Percentiles rank a stretch among this genome's conserved stretches.
Conservation (phyloP, 441 rosid species). For the Geranium incanum region DNA sequence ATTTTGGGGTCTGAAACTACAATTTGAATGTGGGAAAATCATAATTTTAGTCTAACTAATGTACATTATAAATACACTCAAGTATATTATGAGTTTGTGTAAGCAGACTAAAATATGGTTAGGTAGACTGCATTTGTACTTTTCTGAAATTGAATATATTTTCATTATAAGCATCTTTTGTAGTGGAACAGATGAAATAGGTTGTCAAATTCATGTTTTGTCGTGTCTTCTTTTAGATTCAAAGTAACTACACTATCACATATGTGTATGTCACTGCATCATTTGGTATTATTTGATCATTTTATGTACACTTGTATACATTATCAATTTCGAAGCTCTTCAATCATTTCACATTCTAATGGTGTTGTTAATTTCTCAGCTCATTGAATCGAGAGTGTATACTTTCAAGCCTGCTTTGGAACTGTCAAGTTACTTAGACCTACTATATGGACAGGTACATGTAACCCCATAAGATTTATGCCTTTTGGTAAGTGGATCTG, state of each 20-base stretch:
- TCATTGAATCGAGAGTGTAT: slow-evolving; percentile 65
- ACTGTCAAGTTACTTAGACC: slow-evolving; percentile 64
- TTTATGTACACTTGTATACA: not conserved
- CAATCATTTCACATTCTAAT: not conserved
- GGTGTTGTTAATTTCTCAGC: slow-evolving; percentile 31
- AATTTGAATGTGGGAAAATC: too few species aligned
- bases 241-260: not conserved
- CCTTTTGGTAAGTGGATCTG: slow-evolving; percentile 1
- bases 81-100: too few species aligned
- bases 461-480: not conserved
- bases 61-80: too few species aligned
- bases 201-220: too few species aligned
- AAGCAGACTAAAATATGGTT: too few species aligned
- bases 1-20: too few species aligned
- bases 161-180: too few species aligned
- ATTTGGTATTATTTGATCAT: not conserved
- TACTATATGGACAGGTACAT: slow-evolving; percentile 40
- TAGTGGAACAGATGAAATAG: too few species aligned
- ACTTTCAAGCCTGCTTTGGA: slow-evolving; percentile 61
- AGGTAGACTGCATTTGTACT: too few species aligned
- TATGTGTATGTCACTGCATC: not conserved
- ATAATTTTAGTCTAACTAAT: too few species aligned
- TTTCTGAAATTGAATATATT: too few species aligned
- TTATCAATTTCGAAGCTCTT: not conserved
- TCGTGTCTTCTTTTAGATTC: not conserved